Base-by-base conservation (phyloP, 164 flowering plant genomes). In the Santalum album region DNA sequence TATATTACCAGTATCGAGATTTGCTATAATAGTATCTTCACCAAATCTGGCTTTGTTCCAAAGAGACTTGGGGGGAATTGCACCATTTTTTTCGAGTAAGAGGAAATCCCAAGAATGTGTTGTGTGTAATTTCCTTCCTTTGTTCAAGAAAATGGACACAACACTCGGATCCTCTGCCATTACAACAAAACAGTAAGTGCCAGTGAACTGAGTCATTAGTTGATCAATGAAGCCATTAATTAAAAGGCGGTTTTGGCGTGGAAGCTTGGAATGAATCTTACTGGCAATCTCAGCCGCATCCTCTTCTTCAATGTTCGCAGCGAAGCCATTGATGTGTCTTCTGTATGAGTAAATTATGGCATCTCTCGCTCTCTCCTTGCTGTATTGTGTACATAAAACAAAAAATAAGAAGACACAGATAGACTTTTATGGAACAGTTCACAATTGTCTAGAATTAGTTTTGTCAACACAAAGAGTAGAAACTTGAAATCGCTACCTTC, bases 41-140 rank as follows among this genome's bases (percentile, higher is more conserved):
- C 81, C 81, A 32, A 56, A 74, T 24, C 63, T 61, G 16, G 73
- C 74, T 43, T 49, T 68, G 7, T 24, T 19, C 81, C 79, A 83
- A 1, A 66, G 0, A 0, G 83, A 77, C 23, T 14, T 12, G 1
- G 23, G 18, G 1, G 12, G 64, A 38, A 62, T 3, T 0, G 27
- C 60, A 5, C 78, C 80, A 56, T 78, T 57, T 12, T 36, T 63
- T 32, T 76, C 83, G 26, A 78, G 36, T 5, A 25, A 12, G 49
- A 83, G 56, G 25, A 83, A 83, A 2, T 69, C 73, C 90, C 86
- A 81, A 22, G 86, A 73, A 25, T 46, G 75, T 2, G 84, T 80
- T 7, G 90, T 78, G 50, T 83, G 84, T 7, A 80, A 38, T 1
- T 67, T 34, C 48, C 47, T 51, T 17, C 26, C 66, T 32, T 56